A percentile compares a stretch with the other conserved stretches of the same genome.
Evolutionary conservation across 768 basidiomycete species (phyloP).

Genomic region (Paxillus involutus): DNA sequence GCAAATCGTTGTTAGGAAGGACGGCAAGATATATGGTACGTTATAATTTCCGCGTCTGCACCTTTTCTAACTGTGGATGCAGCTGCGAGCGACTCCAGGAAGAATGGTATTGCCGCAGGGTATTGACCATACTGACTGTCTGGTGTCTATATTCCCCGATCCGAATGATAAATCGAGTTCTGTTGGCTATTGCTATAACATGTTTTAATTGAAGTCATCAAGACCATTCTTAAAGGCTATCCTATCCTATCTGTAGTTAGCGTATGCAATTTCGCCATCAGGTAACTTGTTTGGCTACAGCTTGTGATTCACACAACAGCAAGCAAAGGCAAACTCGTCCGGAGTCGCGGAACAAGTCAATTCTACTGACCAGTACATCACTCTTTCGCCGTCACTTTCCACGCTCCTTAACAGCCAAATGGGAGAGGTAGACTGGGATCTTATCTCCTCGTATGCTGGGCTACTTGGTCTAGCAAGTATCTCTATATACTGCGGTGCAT

Average conservation of each 20-base stretch:
- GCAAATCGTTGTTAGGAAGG: slow-evolving; percentile 55
- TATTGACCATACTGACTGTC: slow-evolving; percentile 44
- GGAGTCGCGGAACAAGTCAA: neutral
- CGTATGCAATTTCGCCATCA: neutral
- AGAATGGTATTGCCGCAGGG: slow-evolving; percentile 89
- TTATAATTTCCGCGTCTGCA: slow-evolving; percentile 4
- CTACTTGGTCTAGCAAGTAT: slow-evolving; percentile 60
- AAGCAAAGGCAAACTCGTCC: too few relatives aligned
- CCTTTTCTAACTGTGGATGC: slow-evolving; percentile 1
- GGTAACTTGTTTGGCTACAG: slow-evolving; percentile 15
- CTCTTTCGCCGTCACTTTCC: neutral
- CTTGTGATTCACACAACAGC: slow-evolving; percentile 5
- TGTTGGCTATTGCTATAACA: too few relatives aligned
- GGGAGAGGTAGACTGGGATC: slow-evolving; percentile 47
- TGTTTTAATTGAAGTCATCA: too few relatives aligned
- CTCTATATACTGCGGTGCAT: slow-evolving; percentile 73
- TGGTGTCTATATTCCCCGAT: neutral
- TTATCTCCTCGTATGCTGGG: slow-evolving; percentile 68
- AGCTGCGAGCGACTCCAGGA: slow-evolving; percentile 91
- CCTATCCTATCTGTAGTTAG: too few relatives aligned
- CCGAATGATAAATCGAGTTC: too few relatives aligned
- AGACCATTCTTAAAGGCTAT: too few relatives aligned
- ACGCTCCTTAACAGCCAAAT: slow-evolving; percentile 3
- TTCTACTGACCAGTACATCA: neutral
- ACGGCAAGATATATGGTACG: slow-evolving; percentile 66